phyloP scores from a whole-genome alignment of 1,284 basidiomycete species.

The Papiliotrema fonsecae region DNA sequence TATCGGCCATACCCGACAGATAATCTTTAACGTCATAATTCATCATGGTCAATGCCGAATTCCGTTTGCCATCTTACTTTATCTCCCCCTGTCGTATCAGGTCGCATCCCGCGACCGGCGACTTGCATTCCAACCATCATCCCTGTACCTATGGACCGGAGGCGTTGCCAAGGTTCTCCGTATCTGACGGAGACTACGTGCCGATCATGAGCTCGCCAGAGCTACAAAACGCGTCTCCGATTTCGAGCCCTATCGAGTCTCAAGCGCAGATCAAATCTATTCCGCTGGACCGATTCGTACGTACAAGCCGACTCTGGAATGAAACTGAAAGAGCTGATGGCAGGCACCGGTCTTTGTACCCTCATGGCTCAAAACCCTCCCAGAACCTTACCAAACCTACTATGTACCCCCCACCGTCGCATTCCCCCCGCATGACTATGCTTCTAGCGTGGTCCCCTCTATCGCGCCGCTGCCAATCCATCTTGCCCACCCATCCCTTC shows the following conservation, averaged over 20 bases:
- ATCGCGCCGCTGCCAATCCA: background rate
- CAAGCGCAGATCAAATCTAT: background rate
- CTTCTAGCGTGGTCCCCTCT: constrained; percentile 3
- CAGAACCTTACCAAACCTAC: constrained; percentile 4
- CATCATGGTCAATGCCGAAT: no score
- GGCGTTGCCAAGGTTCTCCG: background rate
- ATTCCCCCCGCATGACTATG: constrained; percentile 15
- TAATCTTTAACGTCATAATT: no score
- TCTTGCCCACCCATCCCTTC: constrained; percentile 11
- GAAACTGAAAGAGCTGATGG: background rate
- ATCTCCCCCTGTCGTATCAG: no score
- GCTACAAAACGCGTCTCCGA: background rate
- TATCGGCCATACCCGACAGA: no score
- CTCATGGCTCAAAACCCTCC: constrained; percentile 17
- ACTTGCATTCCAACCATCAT: background rate
- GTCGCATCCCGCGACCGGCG: background rate
- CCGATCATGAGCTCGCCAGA: background rate
- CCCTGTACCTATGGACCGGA: no score
- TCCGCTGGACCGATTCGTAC: constrained; percentile 4
- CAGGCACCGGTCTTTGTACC: constrained; percentile 18
- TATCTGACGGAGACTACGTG: background rate
- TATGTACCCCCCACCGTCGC: constrained; percentile 8
- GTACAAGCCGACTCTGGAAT: background rate
- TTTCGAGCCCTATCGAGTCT: background rate
- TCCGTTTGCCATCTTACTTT: no score